Percentiles rank a stretch among this genome's conserved stretches.
These are phyloP conservation scores for Oenanthe sinensis DNA, from an alignment of 129 eudicot genomes.

Conservation along the genomic window DNA sequence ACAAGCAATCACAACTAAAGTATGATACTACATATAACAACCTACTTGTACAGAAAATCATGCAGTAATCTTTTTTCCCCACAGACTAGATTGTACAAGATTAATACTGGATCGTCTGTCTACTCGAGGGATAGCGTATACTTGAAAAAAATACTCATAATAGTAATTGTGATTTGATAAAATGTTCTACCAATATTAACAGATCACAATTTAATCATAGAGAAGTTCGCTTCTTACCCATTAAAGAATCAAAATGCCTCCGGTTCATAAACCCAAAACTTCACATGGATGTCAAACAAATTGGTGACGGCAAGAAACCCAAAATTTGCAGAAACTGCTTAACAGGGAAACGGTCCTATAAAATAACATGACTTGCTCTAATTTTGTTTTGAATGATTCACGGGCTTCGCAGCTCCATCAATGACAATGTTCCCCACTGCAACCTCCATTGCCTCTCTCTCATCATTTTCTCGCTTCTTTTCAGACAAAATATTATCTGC, in stretches of 20 bases:
- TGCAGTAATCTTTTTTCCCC: background rate
- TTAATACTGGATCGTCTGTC: background rate
- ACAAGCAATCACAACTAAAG: background rate
- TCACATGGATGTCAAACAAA: background rate
- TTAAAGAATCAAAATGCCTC: background rate
- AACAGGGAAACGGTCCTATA: background rate
- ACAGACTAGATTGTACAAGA: background rate
- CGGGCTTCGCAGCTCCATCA: slow-evolving; percentile 6
- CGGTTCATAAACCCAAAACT: background rate
- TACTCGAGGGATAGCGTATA: background rate
- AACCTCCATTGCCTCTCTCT: slow-evolving; percentile 30
- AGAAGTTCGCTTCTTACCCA: background rate
- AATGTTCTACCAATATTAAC: background rate
- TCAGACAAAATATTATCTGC: slow-evolving; percentile 1
- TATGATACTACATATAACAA: background rate
- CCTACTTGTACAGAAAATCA: background rate
- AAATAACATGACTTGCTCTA: background rate
- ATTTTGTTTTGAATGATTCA: background rate
- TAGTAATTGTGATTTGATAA: background rate
- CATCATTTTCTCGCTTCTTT: slow-evolving; percentile 27
- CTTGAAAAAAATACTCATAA: background rate
- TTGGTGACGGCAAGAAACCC: background rate
- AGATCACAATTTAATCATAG: background rate
- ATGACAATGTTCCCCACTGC: slow-evolving; percentile 27
- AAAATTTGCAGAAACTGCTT: background rate